Conservation (phyloP, 192 early-diverging fungal species). For the Linnemannia hyalina region DNA sequence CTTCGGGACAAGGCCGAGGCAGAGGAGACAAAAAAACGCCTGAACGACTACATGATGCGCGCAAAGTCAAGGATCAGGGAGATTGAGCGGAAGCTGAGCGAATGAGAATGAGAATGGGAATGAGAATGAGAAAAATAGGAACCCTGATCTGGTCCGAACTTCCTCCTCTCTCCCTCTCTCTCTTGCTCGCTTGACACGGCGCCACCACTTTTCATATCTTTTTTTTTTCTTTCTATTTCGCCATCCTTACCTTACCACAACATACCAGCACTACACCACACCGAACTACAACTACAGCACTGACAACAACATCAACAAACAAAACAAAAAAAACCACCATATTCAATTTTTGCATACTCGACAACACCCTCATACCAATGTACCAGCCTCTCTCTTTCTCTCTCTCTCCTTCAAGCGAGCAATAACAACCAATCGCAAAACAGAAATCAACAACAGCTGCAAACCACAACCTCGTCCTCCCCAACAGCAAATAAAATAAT, state of each 20-base stretch:
- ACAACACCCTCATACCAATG: background rate
- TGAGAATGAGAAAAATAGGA: background rate
- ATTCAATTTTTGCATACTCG: background rate
- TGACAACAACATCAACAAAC: background rate
- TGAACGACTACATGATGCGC: constrained; percentile 43
- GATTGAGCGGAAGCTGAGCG: constrained; percentile 37
- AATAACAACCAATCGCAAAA: background rate
- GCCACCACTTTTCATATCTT: background rate
- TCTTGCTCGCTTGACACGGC: background rate
- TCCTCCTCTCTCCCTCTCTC: background rate
- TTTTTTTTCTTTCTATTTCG: constrained; percentile 1
- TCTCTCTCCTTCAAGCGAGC: background rate
- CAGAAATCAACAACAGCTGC: background rate
- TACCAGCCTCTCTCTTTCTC: background rate
- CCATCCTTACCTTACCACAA: background rate
- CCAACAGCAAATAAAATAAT: background rate
- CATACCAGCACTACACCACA: constrained; percentile 7
- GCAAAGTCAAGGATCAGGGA: constrained; percentile 55
- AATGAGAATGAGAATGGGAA: constrained; percentile 22
- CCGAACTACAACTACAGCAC: background rate
- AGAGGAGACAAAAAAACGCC: constrained; percentile 49
- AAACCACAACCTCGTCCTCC: background rate
- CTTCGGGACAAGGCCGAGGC: constrained; percentile 54
- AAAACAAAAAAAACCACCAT: background rate
- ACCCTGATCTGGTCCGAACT: background rate